Evolutionary conservation across 2,329 filamentous ascomycete genomes (phyloP).

Genomic region (Aspergillus japonicus): DNA sequence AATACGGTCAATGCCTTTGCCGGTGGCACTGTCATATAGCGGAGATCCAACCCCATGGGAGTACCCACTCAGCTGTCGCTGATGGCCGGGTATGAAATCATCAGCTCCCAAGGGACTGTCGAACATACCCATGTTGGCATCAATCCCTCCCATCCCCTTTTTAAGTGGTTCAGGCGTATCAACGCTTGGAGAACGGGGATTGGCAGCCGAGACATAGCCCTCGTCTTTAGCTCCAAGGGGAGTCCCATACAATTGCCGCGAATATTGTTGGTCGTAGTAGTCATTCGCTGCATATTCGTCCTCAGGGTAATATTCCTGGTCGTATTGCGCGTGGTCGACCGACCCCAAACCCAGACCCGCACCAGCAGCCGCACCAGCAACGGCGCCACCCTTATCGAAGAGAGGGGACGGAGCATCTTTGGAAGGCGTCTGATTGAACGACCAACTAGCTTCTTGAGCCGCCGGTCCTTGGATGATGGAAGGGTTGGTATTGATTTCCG

Average conservation of each 20-base stretch:
- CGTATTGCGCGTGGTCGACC: conserved; percentile 56
- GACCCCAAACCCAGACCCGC: conserved; percentile 56
- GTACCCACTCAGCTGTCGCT: conserved; percentile 77
- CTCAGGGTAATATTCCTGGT: conserved; percentile 60
- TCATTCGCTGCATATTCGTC: conserved; percentile 39
- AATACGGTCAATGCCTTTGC: conserved; percentile 83
- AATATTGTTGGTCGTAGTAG: conserved; percentile 40
- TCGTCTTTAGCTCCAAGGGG: conserved; percentile 72
- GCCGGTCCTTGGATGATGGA: conserved; percentile 73
- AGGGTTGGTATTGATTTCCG: conserved; percentile 77
- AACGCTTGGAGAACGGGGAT: conserved; percentile 53
- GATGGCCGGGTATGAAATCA: conserved; percentile 63
- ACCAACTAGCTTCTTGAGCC: conserved; percentile 53
- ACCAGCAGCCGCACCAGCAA: conserved; percentile 46
- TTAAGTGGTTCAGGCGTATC: conserved; percentile 47
- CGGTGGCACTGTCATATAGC: conserved; percentile 85
- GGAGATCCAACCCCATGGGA: conserved; percentile 89
- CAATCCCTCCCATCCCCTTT: conserved; percentile 54
- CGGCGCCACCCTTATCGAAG: conserved; percentile 38
- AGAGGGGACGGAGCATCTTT: conserved; percentile 37
- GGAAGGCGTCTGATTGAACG: conserved; percentile 56
- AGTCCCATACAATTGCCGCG: conserved; percentile 46
- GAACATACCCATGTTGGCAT: conserved; percentile 51
- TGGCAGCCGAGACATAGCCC: conserved; percentile 81
- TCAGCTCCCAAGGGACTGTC: conserved; percentile 51